Conservation (phyloP, 1,284 basidiomycete species). For the Ganoderma lucidum region DNA sequence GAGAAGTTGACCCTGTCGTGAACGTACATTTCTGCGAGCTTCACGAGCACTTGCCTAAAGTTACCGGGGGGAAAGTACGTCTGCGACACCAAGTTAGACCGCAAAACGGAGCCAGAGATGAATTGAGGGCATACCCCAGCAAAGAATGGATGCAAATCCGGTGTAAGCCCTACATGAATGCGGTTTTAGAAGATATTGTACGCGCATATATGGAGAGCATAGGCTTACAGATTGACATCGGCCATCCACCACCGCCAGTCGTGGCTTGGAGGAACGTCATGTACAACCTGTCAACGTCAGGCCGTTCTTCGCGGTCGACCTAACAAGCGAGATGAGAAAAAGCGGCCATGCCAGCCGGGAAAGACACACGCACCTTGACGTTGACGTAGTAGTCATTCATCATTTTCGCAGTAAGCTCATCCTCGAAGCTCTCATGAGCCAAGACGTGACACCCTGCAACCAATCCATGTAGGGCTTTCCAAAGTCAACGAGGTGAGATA, state of each 20-base stretch:
- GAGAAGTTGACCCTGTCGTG: too few relatives aligned
- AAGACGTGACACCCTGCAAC: constrained; percentile 42
- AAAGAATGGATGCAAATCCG: constrained; percentile 52
- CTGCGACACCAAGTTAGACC: constrained; percentile 16
- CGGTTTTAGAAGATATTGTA: not conserved
- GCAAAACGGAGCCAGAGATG: not conserved
- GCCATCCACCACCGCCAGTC: constrained; percentile 53
- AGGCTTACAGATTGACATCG: constrained; percentile 48
- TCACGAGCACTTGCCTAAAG: constrained; percentile 37
- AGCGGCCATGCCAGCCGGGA: not conserved
- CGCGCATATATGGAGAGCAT: not conserved
- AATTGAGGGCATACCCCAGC: constrained; percentile 40
- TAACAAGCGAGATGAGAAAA: constrained; percentile 5
- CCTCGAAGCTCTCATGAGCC: constrained; percentile 52
- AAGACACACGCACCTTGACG: constrained; percentile 42
- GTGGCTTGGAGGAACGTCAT: constrained; percentile 56
- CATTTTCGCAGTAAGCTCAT: constrained; percentile 47
- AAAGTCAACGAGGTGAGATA: too few relatives aligned
- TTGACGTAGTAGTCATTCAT: constrained; percentile 55
- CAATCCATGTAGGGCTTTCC: not conserved
- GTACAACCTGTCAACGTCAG: constrained; percentile 54
- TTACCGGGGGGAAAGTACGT: constrained; percentile 49
- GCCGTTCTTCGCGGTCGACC: constrained; percentile 54
- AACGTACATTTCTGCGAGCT: constrained; percentile 38
- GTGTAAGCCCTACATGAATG: constrained; percentile 44